Evolutionary conservation across 139 green algal genomes (phyloP).

Genomic region (Coelastrella sp.): DNA sequence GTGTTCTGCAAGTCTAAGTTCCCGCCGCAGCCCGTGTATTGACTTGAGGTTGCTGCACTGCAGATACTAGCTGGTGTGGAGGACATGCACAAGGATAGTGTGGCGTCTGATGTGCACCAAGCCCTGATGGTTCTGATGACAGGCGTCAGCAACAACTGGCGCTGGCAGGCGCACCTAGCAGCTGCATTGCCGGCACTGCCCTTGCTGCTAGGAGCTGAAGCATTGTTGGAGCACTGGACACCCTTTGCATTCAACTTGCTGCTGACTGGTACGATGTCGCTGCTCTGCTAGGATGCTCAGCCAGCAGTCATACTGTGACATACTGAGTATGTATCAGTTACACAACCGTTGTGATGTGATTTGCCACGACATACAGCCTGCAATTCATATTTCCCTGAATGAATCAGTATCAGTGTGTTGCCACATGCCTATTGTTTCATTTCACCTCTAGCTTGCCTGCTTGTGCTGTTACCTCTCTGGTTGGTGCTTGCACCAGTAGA

Average conservation of each 20-base stretch:
- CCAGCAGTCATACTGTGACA: too few species aligned
- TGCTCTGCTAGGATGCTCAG: neutral
- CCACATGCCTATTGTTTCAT: too few species aligned
- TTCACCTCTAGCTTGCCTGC: too few species aligned
- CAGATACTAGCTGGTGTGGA: conserved; percentile 12
- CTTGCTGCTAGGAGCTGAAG: neutral
- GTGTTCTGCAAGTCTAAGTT: neutral
- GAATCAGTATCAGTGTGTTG: too few species aligned
- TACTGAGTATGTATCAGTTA: too few species aligned
- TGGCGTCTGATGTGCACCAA: conserved; percentile 60
- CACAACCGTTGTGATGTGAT: neutral
- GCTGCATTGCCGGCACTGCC: conserved; percentile 58
- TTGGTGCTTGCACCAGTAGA: too few species aligned
- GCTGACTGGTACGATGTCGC: conserved; percentile 13
- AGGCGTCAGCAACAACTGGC: conserved; percentile 38
- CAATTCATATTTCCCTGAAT: too few species aligned
- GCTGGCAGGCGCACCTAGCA: conserved; percentile 52
- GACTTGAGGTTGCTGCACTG: too few species aligned
- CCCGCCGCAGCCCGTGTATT: neutral
- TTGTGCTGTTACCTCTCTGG: too few species aligned
- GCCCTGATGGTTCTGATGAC: conserved; percentile 49
- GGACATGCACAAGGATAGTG: conserved; percentile 43
- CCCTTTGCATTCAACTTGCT: conserved; percentile 30
- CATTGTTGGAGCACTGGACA: conserved; percentile 18
- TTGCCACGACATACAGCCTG: conserved; percentile 44